These are phyloP conservation scores for Mycena olivaceomarginata DNA, from an alignment of 768 basidiomycete genomes.

Conservation along the genomic window DNA sequence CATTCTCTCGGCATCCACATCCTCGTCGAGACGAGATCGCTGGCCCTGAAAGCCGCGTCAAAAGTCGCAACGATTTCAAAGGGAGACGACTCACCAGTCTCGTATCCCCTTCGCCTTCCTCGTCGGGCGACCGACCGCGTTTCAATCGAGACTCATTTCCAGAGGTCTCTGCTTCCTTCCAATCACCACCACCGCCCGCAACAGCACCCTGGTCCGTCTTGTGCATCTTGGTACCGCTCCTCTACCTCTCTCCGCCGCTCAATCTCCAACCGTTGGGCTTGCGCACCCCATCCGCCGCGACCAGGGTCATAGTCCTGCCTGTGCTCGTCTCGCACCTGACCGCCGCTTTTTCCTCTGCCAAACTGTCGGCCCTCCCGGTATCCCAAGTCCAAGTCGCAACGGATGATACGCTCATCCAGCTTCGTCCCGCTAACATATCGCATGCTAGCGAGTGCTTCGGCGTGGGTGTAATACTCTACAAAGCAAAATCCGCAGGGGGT, in stretches of 20 bases:
- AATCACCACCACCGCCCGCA: conserved; percentile 90
- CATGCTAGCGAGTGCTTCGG: conserved; percentile 94
- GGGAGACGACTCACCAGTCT: conserved; percentile 69
- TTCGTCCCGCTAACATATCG: conserved; percentile 98
- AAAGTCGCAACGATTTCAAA: conserved; percentile 11
- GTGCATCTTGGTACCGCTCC: conserved; percentile 89
- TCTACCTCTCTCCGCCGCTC: conserved; percentile 90
- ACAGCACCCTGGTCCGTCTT: conserved; percentile 88
- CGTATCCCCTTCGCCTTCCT: conserved; percentile 81
- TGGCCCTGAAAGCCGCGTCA: conserved; percentile 63
- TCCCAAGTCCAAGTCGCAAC: conserved; percentile 97
- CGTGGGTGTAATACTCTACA: conserved; percentile 96
- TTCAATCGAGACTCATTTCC: conserved; percentile 70
- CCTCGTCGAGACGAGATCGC: conserved; percentile 79
- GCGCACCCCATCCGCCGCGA: conserved; percentile 95
- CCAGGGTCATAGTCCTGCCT: conserved; percentile 98
- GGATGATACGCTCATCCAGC: conserved; percentile 98
- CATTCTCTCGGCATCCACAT: conserved; percentile 83
- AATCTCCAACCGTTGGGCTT: conserved; percentile 83
- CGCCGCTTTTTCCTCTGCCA: conserved; percentile 97
- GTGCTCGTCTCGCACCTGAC: conserved; percentile 98
- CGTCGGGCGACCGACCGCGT: conserved; percentile 85
- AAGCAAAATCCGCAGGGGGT: conserved; percentile 98
- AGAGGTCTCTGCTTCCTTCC: conserved; percentile 79
- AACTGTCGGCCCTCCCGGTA: conserved; percentile 98